Evolutionary conservation across 257 asterid species (phyloP), one percentile per base, ranked within the genome.

Genomic region (Fraxinus cuspidata): DNA sequence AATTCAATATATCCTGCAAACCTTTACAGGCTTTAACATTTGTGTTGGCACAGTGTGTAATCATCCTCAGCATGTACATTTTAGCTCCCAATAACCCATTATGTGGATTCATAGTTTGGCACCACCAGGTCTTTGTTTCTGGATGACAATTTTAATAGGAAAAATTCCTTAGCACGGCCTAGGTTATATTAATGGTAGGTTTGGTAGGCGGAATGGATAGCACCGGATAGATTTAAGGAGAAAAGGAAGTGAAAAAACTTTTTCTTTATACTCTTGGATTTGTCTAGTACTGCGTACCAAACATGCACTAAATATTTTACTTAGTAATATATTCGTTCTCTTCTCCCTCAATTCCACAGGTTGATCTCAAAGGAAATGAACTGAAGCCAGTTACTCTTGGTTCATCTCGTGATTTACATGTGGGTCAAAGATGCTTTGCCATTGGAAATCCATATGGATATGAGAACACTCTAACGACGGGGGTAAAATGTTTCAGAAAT

Each of bases 361-460:
- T 94, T 80, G 91, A 88, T 88, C 89, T 83, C 23, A 83, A 76
- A 64, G 94, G 91, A 21, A 83, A 81, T 68, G 95, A 92, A 85
- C 81, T 94, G 49, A 94, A 85, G 75, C 97, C 97, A 2, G 86
- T 79, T 65, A 83, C 77, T 70, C 74, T 94, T 18, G 97, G 97
- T 75, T 84, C 79, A 47, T 94, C 98, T 47, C 77, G 73, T 27
- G 91, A 83, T 56, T 66, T 94, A 75, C 90, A 60, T 80, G 98
- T 92, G 28, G 96, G 98, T 58, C 97, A 92, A 85, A 92, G 94
- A 85, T 92, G 98, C 85, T 90, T 87, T 49, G 95, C 97, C 58
- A 91, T 92, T 44, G 98, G 97, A 78, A 94, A 94, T 83, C 98
- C 98, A 44, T 92, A 86, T 75, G 97, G 96, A 79, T 92, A 81